Percentiles rank a stretch among this genome's conserved stretches.
phyloP scores from a whole-genome alignment of 2,329 filamentous ascomycete species.

The Dactylellina parvicollis region DNA sequence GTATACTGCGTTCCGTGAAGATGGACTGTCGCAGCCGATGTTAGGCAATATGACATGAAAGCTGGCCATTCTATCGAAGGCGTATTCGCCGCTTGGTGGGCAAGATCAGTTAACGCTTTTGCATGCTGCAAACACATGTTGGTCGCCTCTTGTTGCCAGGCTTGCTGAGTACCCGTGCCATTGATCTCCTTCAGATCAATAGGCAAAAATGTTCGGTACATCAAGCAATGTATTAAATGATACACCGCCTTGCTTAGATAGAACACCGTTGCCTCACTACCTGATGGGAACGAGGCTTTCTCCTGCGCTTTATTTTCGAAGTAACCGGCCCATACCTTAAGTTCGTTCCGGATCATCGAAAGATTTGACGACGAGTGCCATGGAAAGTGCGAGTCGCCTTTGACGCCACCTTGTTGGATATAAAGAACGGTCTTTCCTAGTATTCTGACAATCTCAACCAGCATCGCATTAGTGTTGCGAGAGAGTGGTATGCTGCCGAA shows the following conservation, averaged over 20 bases:
- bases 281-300: constrained; percentile 40
- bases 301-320: constrained; percentile 79
- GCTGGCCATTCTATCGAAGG: constrained; percentile 83
- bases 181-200: constrained; percentile 86
- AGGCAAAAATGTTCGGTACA: constrained; percentile 86
- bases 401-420: constrained; percentile 83
- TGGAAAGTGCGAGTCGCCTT: constrained; percentile 88
- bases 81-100: constrained; percentile 77
- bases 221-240: constrained; percentile 84
- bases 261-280: constrained; percentile 78
- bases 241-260: constrained; percentile 87
- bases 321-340: constrained; percentile 85
- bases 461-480: constrained; percentile 72
- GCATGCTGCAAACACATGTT: constrained; percentile 87
- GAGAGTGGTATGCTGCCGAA: constrained; percentile 42
- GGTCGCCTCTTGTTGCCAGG: constrained; percentile 91
- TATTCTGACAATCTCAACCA: constrained; percentile 85
- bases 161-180: constrained; percentile 70
- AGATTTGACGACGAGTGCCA: constrained; percentile 88
- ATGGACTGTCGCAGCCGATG: constrained; percentile 86
- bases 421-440: constrained; percentile 85
- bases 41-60: constrained; percentile 86
- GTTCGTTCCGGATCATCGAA: constrained; percentile 83
- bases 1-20: constrained; percentile 85
- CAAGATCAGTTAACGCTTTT: constrained; percentile 84